These are phyloP conservation scores for Dendrobium officinale DNA, from an alignment of 106 monocot species.

Conservation along the genomic window DNA sequence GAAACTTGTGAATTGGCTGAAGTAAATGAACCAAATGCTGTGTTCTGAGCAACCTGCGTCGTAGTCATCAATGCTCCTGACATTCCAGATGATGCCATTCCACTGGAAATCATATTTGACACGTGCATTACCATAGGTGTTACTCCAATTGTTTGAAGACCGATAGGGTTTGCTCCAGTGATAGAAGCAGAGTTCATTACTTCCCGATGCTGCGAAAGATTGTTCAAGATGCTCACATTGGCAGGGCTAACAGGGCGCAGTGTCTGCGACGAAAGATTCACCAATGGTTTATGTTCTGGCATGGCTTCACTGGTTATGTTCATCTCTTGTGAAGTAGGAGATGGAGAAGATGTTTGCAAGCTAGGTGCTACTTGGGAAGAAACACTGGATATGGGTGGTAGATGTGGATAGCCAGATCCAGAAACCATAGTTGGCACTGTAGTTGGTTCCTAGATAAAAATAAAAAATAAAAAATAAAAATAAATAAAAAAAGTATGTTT, in stretches of 20 bases:
- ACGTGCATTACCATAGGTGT: constrained; percentile 76
- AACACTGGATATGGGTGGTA: constrained; percentile 42
- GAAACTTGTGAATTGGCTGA: constrained; percentile 55
- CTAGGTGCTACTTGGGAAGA: constrained; percentile 49
- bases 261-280: constrained; percentile 49
- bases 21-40: constrained; percentile 56
- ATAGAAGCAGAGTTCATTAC: constrained; percentile 57
- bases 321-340: constrained; percentile 71
- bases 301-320: constrained; percentile 43
- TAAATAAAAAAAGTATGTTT: not conserved
- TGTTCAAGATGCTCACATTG: constrained; percentile 89
- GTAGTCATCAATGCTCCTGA: constrained; percentile 38
- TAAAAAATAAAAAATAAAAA: not conserved
- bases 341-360: constrained; percentile 55
- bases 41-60: constrained; percentile 53
- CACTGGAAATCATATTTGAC: constrained; percentile 90
- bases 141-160: constrained; percentile 52
- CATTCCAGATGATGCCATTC: constrained; percentile 58
- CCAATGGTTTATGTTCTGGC: constrained; percentile 77
- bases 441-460: constrained; percentile 61
- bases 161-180: constrained; percentile 50
- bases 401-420: constrained; percentile 56
- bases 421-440: constrained; percentile 47
- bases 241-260: constrained; percentile 56
- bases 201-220: constrained; percentile 64